Evolutionary conservation across 169 alveolate genomes (phyloP).

Genomic region (Babesia sp.): DNA sequence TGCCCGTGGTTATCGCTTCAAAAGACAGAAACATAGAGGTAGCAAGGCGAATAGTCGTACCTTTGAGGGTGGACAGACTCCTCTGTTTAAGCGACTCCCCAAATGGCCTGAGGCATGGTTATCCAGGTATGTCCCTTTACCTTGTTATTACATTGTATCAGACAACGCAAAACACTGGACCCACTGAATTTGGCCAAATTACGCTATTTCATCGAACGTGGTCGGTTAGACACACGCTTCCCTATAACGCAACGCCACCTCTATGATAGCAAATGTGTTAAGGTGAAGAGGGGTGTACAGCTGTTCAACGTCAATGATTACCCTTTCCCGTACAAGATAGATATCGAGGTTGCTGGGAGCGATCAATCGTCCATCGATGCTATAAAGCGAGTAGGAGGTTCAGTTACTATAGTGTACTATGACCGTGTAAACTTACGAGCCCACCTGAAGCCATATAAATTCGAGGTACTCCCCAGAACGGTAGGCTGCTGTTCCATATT

Average conservation of each 20-base stretch:
- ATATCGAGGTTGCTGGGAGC: slow-evolving; percentile 85
- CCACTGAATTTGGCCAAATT: slow-evolving; percentile 77
- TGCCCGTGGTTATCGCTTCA: slow-evolving; percentile 78
- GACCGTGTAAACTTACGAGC: slow-evolving; percentile 81
- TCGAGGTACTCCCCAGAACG: slow-evolving; percentile 81
- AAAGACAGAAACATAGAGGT: slow-evolving; percentile 71
- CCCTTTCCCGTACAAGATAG: slow-evolving; percentile 88
- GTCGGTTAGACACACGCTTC: slow-evolving; percentile 82
- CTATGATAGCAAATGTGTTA: slow-evolving; percentile 81
- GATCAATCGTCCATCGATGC: slow-evolving; percentile 88
- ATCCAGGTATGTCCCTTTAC: slow-evolving; percentile 23
- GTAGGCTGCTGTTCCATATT: slow-evolving; percentile 26
- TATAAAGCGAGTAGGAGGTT: slow-evolving; percentile 84
- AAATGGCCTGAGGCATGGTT: slow-evolving; percentile 84
- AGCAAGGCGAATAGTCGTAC: slow-evolving; percentile 79
- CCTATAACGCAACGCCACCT: slow-evolving; percentile 88
- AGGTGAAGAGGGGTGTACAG: slow-evolving; percentile 80
- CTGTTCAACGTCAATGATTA: slow-evolving; percentile 85
- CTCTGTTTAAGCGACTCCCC: slow-evolving; percentile 78
- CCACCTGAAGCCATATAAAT: slow-evolving; percentile 84
- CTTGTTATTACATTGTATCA: not conserved
- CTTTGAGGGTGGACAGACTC: slow-evolving; percentile 82
- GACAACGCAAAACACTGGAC: slow-evolving; percentile 77
- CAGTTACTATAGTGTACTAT: slow-evolving; percentile 82
- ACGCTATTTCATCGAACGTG: slow-evolving; percentile 82